Evolutionary conservation across 169 alveolate genomes (phyloP), one percentile per base, ranked within the genome.

Genomic region (Amoebophrya sp.): DNA sequence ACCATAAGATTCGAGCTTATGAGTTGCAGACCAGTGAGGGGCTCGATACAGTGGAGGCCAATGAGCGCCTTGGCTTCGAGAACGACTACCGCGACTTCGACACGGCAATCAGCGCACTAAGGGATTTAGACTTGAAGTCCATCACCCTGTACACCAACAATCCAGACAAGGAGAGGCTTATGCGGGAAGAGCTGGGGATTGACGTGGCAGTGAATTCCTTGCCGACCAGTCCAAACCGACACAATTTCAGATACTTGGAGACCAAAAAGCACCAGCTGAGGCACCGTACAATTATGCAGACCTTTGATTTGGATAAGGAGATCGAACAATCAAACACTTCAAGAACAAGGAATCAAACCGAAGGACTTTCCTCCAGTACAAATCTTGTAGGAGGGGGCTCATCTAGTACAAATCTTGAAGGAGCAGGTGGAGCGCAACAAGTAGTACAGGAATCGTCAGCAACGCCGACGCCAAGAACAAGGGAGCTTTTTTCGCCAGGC

Each of bases 1-100:
- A 41, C n/a, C 54, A 92, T 89, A 92, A 92, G 94, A 92, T 92
- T 53, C 94, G 94, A 0, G 94, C 94, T 40, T 92, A 92, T 54
- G 91, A 92, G 76, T 92, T 92, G 38, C 93, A 92, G 93, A 91
- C 41, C 89, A 26, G 89, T 10, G 89, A 47, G 65, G 65, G 18
- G 65, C 29, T 47, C 29, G 65, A 47, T 18, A 47, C 65, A 47
- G 65, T 47, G 65, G 29, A 47, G 65, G 65, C 65, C 65, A 47
- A 47, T 47, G 29, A 47, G 29, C 65, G 65, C 18, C 65, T 47
- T 6, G 65, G 65, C 29, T 47, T 47, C 65, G 29, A 47, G 29
- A 47, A 47, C 65, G 65, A 47, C 65, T 47, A 47, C 65, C 65
- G 65, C 29, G 18, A 47, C 18, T 47, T 47, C 65, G 65, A 47